Evolutionary conservation across 805 yeast genomes (phyloP).

Genomic region (Nakazawaea wyomingensis): DNA sequence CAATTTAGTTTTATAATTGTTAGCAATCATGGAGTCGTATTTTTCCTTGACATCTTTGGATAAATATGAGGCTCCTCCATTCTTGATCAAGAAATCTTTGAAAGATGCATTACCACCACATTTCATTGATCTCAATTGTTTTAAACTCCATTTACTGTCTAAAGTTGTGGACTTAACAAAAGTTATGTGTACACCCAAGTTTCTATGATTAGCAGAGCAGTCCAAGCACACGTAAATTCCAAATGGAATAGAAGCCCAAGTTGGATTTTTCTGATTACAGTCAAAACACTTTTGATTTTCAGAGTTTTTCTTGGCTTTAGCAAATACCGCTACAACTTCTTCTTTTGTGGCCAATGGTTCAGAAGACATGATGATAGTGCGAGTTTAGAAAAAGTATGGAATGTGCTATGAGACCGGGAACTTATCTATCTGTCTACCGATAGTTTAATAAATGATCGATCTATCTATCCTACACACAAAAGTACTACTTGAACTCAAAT

Average conservation of each 20-base stretch:
- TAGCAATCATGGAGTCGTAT: constrained; percentile 78
- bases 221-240: constrained; percentile 90
- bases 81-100: constrained; percentile 73
- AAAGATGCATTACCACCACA: constrained; percentile 91
- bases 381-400: not conserved
- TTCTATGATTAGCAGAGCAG: constrained; percentile 93
- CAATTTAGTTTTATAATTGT: constrained; percentile 73
- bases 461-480: too few species aligned
- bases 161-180: constrained; percentile 89
- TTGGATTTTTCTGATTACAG: constrained; percentile 89
- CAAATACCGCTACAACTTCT: constrained; percentile 62
- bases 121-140: constrained; percentile 86
- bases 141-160: constrained; percentile 85
- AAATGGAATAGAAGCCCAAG: constrained; percentile 98
- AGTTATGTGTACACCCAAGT: constrained; percentile 92
- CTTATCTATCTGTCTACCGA: not conserved
- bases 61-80: constrained; percentile 77
- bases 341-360: constrained; percentile 60
- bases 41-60: constrained; percentile 67
- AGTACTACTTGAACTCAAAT: too few species aligned
- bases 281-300: constrained; percentile 88
- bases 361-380: constrained; percentile 24
- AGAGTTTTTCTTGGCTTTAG: constrained; percentile 54
- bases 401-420: not conserved
- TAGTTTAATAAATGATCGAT: too few species aligned